phyloP scores from a whole-genome alignment of 2,329 filamentous ascomycete species.

The Penicillium sp. region DNA sequence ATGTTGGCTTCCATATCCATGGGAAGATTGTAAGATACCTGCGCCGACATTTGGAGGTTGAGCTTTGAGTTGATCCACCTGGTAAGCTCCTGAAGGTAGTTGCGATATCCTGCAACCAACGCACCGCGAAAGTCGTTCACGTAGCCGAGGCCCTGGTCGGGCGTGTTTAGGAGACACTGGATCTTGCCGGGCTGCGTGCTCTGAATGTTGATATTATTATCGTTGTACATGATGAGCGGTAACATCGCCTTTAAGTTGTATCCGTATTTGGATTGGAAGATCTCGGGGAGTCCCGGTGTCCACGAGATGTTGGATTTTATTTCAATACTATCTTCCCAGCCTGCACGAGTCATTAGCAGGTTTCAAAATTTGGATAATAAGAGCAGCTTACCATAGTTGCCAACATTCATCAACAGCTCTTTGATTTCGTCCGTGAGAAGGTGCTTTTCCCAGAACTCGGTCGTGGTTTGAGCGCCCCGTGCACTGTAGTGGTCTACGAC shows the following conservation, averaged over 20 bases:
- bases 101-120: constrained; percentile 26
- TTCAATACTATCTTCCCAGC: no score
- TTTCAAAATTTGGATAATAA: no score
- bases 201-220: constrained; percentile 18
- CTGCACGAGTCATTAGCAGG: no score
- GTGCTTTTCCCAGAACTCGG: no score
- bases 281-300: no score
- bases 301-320: no score
- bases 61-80: constrained; percentile 34
- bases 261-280: constrained; percentile 28
- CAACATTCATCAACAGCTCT: no score
- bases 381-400: no score
- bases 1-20: constrained; percentile 45
- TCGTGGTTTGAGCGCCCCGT: no score
- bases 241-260: constrained; percentile 36
- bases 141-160: constrained; percentile 20
- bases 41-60: constrained; percentile 38
- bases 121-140: constrained; percentile 23
- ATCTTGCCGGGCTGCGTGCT: constrained; percentile 6
- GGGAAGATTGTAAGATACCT: constrained; percentile 44
- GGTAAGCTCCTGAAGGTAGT: constrained; percentile 33
- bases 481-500: no score
- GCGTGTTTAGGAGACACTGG: constrained; percentile 12
- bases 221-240: constrained; percentile 32
- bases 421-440: no score